Conservation (phyloP, 2,329 filamentous ascomycete species). For the Teratosphaeria gauchensis region DNA sequence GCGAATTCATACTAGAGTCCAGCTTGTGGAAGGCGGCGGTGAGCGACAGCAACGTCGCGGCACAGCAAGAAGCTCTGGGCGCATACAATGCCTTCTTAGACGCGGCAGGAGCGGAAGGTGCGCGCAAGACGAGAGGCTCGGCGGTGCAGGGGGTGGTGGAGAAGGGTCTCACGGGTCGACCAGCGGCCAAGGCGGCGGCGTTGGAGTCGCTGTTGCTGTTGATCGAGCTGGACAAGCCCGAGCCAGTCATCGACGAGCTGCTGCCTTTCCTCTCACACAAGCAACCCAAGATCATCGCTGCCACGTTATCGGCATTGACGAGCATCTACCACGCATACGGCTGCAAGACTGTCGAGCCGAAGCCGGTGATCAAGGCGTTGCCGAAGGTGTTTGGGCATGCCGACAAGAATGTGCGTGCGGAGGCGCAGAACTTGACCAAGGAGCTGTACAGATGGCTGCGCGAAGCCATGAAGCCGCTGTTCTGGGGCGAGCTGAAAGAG, state of each 20-base stretch:
- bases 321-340: slow-evolving; percentile 89
- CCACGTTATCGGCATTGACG: slow-evolving; percentile 65
- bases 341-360: slow-evolving; percentile 87
- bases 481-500: slow-evolving; percentile 90
- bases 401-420: slow-evolving; percentile 94
- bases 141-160: slow-evolving; percentile 76
- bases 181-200: slow-evolving; percentile 77
- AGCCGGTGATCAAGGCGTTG: slow-evolving; percentile 76
- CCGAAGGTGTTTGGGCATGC: slow-evolving; percentile 91
- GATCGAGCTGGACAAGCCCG: slow-evolving; percentile 78
- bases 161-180: slow-evolving; percentile 83
- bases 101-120: slow-evolving; percentile 69
- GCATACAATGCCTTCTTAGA: slow-evolving; percentile 89
- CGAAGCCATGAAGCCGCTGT: slow-evolving; percentile 96
- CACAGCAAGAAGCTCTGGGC: slow-evolving; percentile 83
- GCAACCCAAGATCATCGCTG: slow-evolving; percentile 77
- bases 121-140: slow-evolving; percentile 56
- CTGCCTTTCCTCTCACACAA: slow-evolving; percentile 77
- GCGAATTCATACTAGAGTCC: slow-evolving; percentile 77
- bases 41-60: slow-evolving; percentile 89
- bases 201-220: slow-evolving; percentile 81
- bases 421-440: slow-evolving; percentile 81
- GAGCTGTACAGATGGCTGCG: slow-evolving; percentile 96
- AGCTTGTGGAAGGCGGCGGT: slow-evolving; percentile 86
- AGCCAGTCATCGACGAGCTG: slow-evolving; percentile 81